These are phyloP conservation scores for Metschnikowia amazonensis DNA, from an alignment of 805 yeast genomes.

Conservation along the genomic window DNA sequence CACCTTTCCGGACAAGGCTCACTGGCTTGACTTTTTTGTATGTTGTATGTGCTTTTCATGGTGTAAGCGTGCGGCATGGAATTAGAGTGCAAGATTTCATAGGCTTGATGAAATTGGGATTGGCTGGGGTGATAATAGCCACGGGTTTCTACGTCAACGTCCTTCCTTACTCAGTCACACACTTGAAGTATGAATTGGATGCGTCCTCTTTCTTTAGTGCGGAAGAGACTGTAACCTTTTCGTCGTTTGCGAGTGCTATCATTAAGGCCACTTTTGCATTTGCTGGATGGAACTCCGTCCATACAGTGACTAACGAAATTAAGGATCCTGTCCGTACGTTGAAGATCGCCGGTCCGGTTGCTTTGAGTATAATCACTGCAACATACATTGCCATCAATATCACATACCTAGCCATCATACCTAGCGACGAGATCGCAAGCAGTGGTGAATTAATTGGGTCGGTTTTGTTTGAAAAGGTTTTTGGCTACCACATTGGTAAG, in stretches of 20 bases:
- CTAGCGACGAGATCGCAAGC: slow-evolving; percentile 48
- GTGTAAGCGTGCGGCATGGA: slow-evolving; percentile 57
- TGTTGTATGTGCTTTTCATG: slow-evolving; percentile 44
- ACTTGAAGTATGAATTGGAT: slow-evolving; percentile 42
- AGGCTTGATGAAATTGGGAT: slow-evolving; percentile 56
- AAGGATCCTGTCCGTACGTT: slow-evolving; percentile 55
- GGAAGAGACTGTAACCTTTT: slow-evolving; percentile 32
- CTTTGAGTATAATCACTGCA: slow-evolving; percentile 44
- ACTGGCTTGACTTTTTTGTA: slow-evolving; percentile 29
- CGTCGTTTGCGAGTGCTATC: slow-evolving; percentile 52
- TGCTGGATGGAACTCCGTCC: slow-evolving; percentile 63
- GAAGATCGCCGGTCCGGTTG: slow-evolving; percentile 57
- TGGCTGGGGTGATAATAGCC: slow-evolving; percentile 50
- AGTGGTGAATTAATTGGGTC: slow-evolving; percentile 62
- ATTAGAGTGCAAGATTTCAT: slow-evolving; percentile 57
- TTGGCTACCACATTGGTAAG: slow-evolving; percentile 51
- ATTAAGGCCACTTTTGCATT: slow-evolving; percentile 57
- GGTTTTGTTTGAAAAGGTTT: slow-evolving; percentile 50
- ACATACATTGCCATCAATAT: slow-evolving; percentile 51
- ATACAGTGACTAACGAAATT: slow-evolving; percentile 58
- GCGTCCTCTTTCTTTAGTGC: slow-evolving; percentile 29
- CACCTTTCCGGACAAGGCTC: slow-evolving; percentile 32
- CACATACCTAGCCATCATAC: slow-evolving; percentile 54
- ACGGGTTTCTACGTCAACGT: slow-evolving; percentile 58
- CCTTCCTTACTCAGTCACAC: slow-evolving; percentile 43